A percentile compares a stretch with the other conserved stretches of the same genome.
Evolutionary conservation across 208 protist genomes (phyloP).

Genomic region (Strigomonas galati): DNA sequence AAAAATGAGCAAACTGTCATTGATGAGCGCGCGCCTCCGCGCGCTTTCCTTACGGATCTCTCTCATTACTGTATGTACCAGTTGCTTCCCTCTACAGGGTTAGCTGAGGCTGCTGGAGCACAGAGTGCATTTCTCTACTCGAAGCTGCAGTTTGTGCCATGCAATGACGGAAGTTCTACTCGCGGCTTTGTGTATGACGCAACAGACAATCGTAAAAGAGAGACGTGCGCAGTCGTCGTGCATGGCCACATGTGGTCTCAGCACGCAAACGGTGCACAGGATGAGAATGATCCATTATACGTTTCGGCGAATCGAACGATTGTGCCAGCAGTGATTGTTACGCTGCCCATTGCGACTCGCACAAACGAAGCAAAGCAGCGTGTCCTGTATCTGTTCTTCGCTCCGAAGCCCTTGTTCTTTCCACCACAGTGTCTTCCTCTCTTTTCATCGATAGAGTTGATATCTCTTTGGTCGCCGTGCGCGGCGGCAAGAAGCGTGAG

Average conservation of each 20-base stretch:
- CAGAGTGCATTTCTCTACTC: no score
- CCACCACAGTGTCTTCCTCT: neutral
- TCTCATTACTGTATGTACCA: conserved; percentile 47
- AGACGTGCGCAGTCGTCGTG: conserved; percentile 17
- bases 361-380: neutral
- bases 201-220: neutral
- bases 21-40: neutral
- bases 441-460: conserved; percentile 21
- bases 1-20: neutral
- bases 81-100: neutral
- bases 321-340: conserved; percentile 22
- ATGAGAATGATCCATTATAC: no score
- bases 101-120: no score
- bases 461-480: conserved; percentile 64
- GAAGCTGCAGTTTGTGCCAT: no score
- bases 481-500: conserved; percentile 2
- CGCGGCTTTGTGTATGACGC: no score
- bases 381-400: neutral
- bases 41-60: conserved; percentile 31
- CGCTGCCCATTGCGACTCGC: neutral
- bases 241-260: conserved; percentile 60
- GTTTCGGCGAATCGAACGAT: conserved; percentile 5
- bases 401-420: conserved; percentile 17
- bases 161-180: no score
- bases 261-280: conserved; percentile 6